These are phyloP conservation scores for Colletotrichum graminicola DNA, from an alignment of 2,329 filamentous ascomycete species.

Conservation along the genomic window DNA sequence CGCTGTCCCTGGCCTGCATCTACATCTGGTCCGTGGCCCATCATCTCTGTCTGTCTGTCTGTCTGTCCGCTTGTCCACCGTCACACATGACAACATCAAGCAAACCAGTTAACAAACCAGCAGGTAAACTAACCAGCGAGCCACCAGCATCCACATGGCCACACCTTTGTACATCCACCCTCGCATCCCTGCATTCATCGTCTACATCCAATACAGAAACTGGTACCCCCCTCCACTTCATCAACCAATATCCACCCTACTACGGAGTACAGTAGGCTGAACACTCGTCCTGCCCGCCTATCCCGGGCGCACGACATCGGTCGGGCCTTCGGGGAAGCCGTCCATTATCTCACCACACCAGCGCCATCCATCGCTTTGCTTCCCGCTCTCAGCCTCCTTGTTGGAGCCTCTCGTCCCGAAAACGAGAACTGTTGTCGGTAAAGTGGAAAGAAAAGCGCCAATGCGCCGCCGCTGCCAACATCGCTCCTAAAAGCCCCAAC, in stretches of 20 bases:
- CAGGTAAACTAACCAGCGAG: not conserved
- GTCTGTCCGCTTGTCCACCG: not conserved
- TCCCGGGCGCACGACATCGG: constrained; percentile 28
- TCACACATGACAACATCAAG: not conserved
- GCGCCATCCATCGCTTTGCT: constrained; percentile 25
- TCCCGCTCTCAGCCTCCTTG: not conserved
- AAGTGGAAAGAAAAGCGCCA: not conserved
- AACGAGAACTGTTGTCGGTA: not conserved
- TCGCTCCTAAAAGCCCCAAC: constrained; percentile 24
- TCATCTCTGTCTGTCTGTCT: not conserved
- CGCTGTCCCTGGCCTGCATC: not conserved
- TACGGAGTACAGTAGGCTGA: not conserved
- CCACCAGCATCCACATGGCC: not conserved
- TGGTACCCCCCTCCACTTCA: no score
- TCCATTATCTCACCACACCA: constrained; percentile 15
- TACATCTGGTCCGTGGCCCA: constrained; percentile 5
- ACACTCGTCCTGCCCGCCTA: constrained; percentile 23
- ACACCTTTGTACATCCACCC: not conserved
- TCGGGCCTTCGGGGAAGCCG: constrained; percentile 40
- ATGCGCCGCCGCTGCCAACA: constrained; percentile 18
- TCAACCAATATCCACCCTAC: no score
- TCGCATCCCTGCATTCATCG: not conserved
- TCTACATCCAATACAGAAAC: not conserved
- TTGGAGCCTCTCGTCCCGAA: constrained; percentile 5
- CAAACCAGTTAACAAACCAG: not conserved